phyloP scores from a whole-genome alignment of 441 rosid species.

The Metrosideros polymorpha region DNA sequence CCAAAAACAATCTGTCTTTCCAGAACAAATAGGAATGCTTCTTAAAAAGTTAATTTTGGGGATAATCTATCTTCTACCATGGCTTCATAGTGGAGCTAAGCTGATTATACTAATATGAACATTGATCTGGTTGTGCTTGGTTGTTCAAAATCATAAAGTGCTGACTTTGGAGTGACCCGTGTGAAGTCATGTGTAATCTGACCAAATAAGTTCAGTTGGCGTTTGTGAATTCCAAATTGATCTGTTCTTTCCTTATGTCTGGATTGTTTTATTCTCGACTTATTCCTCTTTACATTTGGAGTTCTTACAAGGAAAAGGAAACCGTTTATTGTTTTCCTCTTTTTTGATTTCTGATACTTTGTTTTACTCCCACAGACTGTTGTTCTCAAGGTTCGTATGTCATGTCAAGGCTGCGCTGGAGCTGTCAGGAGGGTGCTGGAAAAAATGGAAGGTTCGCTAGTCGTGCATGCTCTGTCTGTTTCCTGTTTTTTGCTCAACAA shows the following conservation, averaged over 20 bases:
- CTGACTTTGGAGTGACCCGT: background rate
- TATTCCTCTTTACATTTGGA: background rate
- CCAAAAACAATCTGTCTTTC: background rate
- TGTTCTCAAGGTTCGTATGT: slow-evolving; percentile 8
- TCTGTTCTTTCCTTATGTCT: background rate
- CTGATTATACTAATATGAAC: background rate
- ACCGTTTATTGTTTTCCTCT: background rate
- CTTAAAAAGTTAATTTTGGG: background rate
- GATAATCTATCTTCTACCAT: background rate
- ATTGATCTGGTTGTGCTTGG: background rate
- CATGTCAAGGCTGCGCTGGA: slow-evolving; percentile 10
- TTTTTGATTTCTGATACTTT: background rate
- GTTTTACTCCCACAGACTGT: slow-evolving; percentile 4
- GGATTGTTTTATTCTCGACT: background rate
- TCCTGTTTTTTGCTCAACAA: background rate
- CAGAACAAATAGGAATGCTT: background rate
- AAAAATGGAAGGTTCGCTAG: slow-evolving; percentile 10
- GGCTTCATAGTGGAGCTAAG: background rate
- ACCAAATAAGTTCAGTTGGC: background rate
- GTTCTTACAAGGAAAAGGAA: background rate
- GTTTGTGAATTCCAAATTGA: background rate
- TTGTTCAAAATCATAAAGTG: background rate
- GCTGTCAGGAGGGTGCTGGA: slow-evolving; percentile 10
- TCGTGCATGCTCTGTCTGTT: background rate
- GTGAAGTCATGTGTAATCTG: background rate